Evolutionary conservation across 2,329 filamentous ascomycete species (phyloP).

Genomic region (Sclerotinia minor): DNA sequence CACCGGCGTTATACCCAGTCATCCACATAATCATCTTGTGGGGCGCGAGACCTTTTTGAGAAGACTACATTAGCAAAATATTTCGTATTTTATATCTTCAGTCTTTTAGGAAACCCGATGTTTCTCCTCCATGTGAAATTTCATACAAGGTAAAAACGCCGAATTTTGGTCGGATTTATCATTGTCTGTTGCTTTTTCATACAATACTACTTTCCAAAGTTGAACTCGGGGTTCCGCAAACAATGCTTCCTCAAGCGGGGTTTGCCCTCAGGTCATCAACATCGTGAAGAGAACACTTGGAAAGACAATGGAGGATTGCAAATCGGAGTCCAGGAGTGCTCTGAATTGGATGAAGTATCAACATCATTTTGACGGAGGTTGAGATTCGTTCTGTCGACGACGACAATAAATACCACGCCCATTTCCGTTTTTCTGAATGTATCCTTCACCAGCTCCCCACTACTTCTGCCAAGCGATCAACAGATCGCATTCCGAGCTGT

Average conservation of each 20-base stretch:
- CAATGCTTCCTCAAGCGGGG: background rate
- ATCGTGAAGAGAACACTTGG: slow-evolving; percentile 3
- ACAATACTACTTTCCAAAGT: slow-evolving; percentile 5
- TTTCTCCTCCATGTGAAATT: background rate
- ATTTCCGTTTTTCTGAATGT: background rate
- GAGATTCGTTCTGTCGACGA: background rate
- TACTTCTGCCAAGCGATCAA: background rate
- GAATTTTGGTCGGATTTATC: slow-evolving; percentile 1
- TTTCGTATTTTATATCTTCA: slow-evolving; percentile 14
- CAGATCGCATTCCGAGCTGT: background rate
- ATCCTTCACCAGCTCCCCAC: background rate
- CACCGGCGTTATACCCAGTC: slow-evolving; percentile 1
- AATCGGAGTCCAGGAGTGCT: slow-evolving; percentile 14
- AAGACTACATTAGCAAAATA: slow-evolving; percentile 1
- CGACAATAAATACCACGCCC: slow-evolving; percentile 2
- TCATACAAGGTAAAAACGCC: slow-evolving; percentile 6
- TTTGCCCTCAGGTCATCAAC: background rate
- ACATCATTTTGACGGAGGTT: background rate
- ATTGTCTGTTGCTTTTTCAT: background rate
- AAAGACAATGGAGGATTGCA: slow-evolving; percentile 9
- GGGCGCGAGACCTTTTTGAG: background rate
- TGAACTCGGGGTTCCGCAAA: slow-evolving; percentile 16
- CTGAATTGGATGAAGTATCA: slow-evolving; percentile 7
- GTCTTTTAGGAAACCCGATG: slow-evolving; percentile 2
- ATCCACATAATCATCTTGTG: background rate